These are phyloP conservation scores for Blumeria graminis DNA, from an alignment of 2,329 filamentous ascomycete genomes.

Conservation along the genomic window DNA sequence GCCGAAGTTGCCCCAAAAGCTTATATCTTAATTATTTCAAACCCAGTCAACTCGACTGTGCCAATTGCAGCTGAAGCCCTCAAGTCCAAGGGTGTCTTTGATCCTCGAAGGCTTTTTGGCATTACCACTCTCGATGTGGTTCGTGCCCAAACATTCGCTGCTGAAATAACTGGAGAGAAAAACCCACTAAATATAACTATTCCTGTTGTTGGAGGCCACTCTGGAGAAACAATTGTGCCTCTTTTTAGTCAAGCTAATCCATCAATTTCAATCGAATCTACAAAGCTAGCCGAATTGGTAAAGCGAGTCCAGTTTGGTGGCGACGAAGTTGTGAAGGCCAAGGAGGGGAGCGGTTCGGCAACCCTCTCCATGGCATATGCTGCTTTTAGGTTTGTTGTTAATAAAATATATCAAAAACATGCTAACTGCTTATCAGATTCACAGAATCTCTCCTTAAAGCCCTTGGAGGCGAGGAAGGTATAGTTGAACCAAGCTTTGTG, in stretches of 20 bases:
- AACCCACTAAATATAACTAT: slow-evolving; percentile 65
- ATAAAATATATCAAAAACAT: not conserved
- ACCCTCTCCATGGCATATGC: slow-evolving; percentile 91
- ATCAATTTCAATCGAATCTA: slow-evolving; percentile 53
- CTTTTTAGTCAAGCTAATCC: slow-evolving; percentile 84
- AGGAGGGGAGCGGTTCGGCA: slow-evolving; percentile 73
- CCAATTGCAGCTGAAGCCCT: slow-evolving; percentile 93
- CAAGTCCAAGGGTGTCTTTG: slow-evolving; percentile 79
- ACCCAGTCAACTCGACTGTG: slow-evolving; percentile 98
- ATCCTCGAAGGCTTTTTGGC: slow-evolving; percentile 89
- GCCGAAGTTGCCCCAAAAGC: slow-evolving; percentile 81
- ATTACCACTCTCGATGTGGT: slow-evolving; percentile 98
- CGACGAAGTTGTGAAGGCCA: slow-evolving; percentile 89
- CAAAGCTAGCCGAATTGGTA: slow-evolving; percentile 76
- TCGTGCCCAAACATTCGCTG: slow-evolving; percentile 89
- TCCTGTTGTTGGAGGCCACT: slow-evolving; percentile 90
- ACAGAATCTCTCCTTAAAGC: slow-evolving; percentile 87
- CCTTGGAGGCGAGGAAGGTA: slow-evolving; percentile 76
- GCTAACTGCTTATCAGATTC: slow-evolving; percentile 31
- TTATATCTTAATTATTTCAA: slow-evolving; percentile 90
- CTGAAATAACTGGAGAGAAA: slow-evolving; percentile 58
- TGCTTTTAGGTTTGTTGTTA: slow-evolving; percentile 49
- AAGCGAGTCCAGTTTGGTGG: slow-evolving; percentile 96
- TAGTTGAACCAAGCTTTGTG: slow-evolving; percentile 86
- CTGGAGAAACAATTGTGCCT: slow-evolving; percentile 91